Evolutionary conservation across 768 basidiomycete species (phyloP).

Genomic region (Macrolepiota fuliginosa): DNA sequence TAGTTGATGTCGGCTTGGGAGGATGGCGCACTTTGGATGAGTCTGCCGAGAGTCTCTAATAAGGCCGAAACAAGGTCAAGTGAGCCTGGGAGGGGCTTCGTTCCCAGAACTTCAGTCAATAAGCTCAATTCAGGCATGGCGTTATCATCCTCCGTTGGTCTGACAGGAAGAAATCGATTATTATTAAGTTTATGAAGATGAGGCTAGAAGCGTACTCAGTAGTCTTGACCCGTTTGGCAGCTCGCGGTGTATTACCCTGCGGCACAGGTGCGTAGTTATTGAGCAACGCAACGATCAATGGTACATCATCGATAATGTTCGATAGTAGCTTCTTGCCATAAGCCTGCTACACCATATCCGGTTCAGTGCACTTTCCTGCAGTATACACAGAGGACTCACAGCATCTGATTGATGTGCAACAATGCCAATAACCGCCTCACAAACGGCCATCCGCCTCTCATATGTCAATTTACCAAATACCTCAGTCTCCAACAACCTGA

Average conservation of each 20-base stretch:
- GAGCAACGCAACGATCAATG: slow-evolving; percentile 53
- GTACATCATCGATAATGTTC: slow-evolving; percentile 45
- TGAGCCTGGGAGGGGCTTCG: slow-evolving; percentile 65
- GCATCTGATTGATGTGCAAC: slow-evolving; percentile 44
- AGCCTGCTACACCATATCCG: slow-evolving; percentile 33
- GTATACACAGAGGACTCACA: slow-evolving; percentile 32
- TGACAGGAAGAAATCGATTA: slow-evolving; percentile 2
- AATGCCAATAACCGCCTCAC: slow-evolving; percentile 52
- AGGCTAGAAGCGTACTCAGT: slow-evolving; percentile 41
- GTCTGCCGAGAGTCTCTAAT: slow-evolving; percentile 67
- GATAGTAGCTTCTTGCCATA: slow-evolving; percentile 49
- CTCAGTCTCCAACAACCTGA: slow-evolving; percentile 46
- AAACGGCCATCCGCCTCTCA: slow-evolving; percentile 55
- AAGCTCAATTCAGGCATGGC: slow-evolving; percentile 49
- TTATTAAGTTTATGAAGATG: neutral
- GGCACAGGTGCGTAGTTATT: slow-evolving; percentile 43
- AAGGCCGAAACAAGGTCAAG: slow-evolving; percentile 68
- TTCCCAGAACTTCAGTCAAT: slow-evolving; percentile 68
- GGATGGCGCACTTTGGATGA: slow-evolving; percentile 54
- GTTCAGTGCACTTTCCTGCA: neutral
- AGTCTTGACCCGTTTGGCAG: slow-evolving; percentile 64
- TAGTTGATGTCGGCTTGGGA: slow-evolving; percentile 70
- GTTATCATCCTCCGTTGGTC: slow-evolving; percentile 30
- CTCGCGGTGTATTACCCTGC: slow-evolving; percentile 40
- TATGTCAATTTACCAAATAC: slow-evolving; percentile 52